A percentile compares a stretch with the other conserved stretches of the same genome.
Evolutionary conservation across 805 yeast genomes (phyloP).

Genomic region (Saccharomycopsis guyanensis): DNA sequence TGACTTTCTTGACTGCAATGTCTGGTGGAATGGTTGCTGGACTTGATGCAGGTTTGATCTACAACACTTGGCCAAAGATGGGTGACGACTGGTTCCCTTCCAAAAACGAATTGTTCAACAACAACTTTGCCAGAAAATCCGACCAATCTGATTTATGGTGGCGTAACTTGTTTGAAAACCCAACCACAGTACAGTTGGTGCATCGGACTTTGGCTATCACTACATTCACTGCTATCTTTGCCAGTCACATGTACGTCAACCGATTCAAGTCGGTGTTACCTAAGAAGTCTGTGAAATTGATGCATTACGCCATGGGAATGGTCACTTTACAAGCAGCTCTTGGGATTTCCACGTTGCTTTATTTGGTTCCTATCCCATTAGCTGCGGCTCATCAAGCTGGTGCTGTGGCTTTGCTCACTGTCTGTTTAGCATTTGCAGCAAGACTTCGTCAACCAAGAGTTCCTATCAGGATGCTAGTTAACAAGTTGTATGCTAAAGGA

Average conservation of each 20-base stretch:
- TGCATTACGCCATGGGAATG: slow-evolving; percentile 72
- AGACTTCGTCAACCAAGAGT: slow-evolving; percentile 52
- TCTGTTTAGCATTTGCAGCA: slow-evolving; percentile 56
- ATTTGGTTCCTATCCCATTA: slow-evolving; percentile 83
- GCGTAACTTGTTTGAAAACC: slow-evolving; percentile 93
- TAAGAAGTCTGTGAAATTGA: slow-evolving; percentile 43
- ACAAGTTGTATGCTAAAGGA: too few species aligned
- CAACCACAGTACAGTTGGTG: slow-evolving; percentile 87
- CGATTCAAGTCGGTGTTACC: slow-evolving; percentile 52
- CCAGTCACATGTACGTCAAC: slow-evolving; percentile 60
- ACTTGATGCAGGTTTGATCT: slow-evolving; percentile 92
- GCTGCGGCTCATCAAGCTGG: slow-evolving; percentile 98
- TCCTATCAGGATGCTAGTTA: slow-evolving; percentile 30
- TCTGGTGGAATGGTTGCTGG: slow-evolving; percentile 99
- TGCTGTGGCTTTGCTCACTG: slow-evolving; percentile 79
- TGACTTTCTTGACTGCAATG: slow-evolving; percentile 88
- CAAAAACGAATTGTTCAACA: slow-evolving; percentile 67
- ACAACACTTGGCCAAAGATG: slow-evolving; percentile 96
- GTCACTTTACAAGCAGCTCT: slow-evolving; percentile 76
- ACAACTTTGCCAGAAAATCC: slow-evolving; percentile 55
- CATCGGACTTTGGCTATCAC: slow-evolving; percentile 82
- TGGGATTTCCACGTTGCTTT: slow-evolving; percentile 80
- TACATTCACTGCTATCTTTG: slow-evolving; percentile 66
- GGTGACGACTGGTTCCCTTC: slow-evolving; percentile 64
- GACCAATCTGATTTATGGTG: slow-evolving; percentile 74